These are phyloP conservation scores for Paraphaeosphaeria minitans DNA, from an alignment of 2,329 filamentous ascomycete species.

Conservation along the genomic window DNA sequence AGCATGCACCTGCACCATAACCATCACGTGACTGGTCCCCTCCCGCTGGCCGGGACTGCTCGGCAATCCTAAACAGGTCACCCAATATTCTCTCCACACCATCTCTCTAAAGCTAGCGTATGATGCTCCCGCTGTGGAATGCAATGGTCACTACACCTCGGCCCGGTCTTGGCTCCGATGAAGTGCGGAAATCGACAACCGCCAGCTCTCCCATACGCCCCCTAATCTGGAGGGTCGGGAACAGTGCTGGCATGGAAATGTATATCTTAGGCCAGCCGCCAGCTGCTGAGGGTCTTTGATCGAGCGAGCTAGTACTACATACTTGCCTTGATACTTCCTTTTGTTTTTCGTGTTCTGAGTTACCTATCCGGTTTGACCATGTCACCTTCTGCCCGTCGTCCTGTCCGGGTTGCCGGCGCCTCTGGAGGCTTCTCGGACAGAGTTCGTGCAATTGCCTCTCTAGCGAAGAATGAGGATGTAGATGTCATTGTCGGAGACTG, in stretches of 20 bases:
- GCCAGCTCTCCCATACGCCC: conserved; percentile 11
- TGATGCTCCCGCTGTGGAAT: conserved; percentile 21
- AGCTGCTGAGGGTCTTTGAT: conserved; percentile 1
- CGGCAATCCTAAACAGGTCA: conserved; percentile 13
- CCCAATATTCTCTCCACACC: conserved; percentile 1
- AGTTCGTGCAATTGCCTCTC: conserved; percentile 49
- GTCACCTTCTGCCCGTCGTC: conserved; percentile 30
- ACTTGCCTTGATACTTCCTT: conserved; percentile 3
- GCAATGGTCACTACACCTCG: conserved; percentile 11
- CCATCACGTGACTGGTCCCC: conserved; percentile 13
- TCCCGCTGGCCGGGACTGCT: conserved; percentile 25
- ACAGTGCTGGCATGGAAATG: conserved; percentile 10
- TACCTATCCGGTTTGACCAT: conserved; percentile 15
- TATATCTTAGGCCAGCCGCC: conserved; percentile 14
- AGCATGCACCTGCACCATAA: conserved; percentile 5
- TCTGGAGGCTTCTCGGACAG: conserved; percentile 54
- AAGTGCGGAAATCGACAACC: conserved; percentile 26
- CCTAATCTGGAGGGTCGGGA: conserved; percentile 8
- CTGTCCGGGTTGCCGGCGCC: conserved; percentile 51
- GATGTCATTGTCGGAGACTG: conserved; percentile 43
- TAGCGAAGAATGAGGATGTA: conserved; percentile 45
- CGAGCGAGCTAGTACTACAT: neutral
- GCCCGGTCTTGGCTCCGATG: conserved; percentile 6
- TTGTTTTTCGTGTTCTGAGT: neutral
- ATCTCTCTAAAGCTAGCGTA: conserved; percentile 8